phyloP scores from a whole-genome alignment of 345 rosid species.

The Brassica rapa region DNA sequence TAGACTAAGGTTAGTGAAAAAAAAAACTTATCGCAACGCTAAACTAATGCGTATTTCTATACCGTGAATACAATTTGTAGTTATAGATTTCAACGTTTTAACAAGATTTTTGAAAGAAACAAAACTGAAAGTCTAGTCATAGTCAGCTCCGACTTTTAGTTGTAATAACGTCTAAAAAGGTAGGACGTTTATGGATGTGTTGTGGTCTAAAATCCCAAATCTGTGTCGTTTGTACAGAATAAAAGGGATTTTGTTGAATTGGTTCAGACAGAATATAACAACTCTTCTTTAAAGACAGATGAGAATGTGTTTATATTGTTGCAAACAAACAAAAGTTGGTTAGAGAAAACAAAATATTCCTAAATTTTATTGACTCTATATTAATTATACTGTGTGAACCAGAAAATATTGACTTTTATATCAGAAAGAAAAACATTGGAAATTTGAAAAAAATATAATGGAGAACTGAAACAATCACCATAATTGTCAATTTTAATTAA shows the following conservation, averaged over 20 bases:
- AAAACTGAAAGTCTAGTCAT: slow-evolving; percentile 1
- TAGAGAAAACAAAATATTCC: slow-evolving; percentile 34
- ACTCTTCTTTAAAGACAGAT: slow-evolving; percentile 20
- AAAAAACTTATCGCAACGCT: background rate
- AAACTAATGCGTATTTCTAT: background rate
- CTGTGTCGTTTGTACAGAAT: slow-evolving; percentile 29
- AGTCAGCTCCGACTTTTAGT: slow-evolving; percentile 16
- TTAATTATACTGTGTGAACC: slow-evolving; percentile 28
- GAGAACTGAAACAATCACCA: background rate
- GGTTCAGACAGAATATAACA: slow-evolving; percentile 20
- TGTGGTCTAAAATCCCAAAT: slow-evolving; percentile 11
- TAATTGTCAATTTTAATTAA: background rate
- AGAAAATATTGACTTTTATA: slow-evolving; percentile 10
- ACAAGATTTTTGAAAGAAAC: background rate
- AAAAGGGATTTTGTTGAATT: slow-evolving; percentile 29
- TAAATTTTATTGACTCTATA: slow-evolving; percentile 29
- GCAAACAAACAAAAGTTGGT: slow-evolving; percentile 27
- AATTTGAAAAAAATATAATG: background rate
- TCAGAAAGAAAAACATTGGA: background rate
- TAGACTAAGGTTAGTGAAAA: slow-evolving; percentile 7
- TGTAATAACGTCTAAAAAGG: background rate
- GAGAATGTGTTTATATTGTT: slow-evolving; percentile 10
- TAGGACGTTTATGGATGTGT: slow-evolving; percentile 28
- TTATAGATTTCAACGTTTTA: background rate
- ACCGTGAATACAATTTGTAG: background rate